Evolutionary conservation across 2,329 filamentous ascomycete species (phyloP).

Genomic region (Epichloe sylvatica): DNA sequence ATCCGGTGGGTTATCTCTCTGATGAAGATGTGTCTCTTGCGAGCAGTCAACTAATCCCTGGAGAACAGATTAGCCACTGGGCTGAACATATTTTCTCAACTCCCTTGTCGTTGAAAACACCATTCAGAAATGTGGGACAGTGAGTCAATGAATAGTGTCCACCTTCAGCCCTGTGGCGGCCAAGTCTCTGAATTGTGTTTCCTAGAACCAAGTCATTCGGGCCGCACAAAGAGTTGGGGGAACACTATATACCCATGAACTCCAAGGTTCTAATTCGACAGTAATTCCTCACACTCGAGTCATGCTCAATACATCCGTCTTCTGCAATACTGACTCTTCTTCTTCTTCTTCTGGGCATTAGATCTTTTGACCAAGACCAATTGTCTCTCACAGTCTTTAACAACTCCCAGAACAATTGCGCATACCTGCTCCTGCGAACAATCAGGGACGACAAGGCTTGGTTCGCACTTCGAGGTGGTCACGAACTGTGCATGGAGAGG

Average conservation of each 20-base stretch:
- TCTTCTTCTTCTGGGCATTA: conserved; percentile 12
- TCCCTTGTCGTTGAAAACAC: conserved; percentile 36
- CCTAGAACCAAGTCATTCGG: conserved; percentile 33
- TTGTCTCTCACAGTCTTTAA: conserved; percentile 40
- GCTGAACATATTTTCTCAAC: conserved; percentile 46
- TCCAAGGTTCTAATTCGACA: conserved; percentile 41
- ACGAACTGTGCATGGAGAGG: conserved; percentile 40
- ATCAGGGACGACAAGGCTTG: conserved; percentile 25
- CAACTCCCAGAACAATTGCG: conserved; percentile 27
- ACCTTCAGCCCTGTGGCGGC: neutral
- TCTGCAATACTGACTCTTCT: conserved; percentile 3
- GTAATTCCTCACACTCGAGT: conserved; percentile 18
- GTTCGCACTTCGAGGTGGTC: conserved; percentile 37
- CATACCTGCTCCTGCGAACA: conserved; percentile 34
- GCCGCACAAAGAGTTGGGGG: conserved; percentile 29
- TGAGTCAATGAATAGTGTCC: conserved; percentile 15
- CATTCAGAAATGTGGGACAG: conserved; percentile 25
- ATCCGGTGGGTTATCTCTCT: conserved; percentile 11
- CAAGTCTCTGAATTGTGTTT: neutral
- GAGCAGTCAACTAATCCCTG: neutral
- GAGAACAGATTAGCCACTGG: conserved; percentile 40
- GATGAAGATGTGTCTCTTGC: neutral
- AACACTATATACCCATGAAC: conserved; percentile 30
- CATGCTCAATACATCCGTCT: conserved; percentile 1
- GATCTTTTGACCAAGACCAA: conserved; percentile 40